phyloP scores from a whole-genome alignment of 2,329 filamentous ascomycete species.

The Sarocladiaceae sp. region DNA sequence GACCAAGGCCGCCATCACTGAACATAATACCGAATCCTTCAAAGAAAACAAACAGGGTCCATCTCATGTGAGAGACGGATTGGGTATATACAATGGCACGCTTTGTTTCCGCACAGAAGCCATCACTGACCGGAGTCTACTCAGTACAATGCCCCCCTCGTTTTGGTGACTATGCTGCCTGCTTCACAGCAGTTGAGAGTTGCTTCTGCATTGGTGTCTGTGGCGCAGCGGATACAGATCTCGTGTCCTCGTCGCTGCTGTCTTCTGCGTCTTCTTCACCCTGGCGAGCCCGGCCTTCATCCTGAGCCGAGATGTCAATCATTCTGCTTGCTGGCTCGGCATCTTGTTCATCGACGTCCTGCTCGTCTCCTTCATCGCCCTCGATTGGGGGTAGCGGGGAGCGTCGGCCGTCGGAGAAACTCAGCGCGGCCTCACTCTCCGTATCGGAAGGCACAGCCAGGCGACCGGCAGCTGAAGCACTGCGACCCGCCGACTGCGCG shows the following conservation, averaged over 20 bases:
- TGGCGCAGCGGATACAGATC: background rate
- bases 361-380: conserved; percentile 15
- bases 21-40: background rate
- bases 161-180: background rate
- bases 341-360: conserved; percentile 7
- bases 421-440: conserved; percentile 54
- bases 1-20: no score
- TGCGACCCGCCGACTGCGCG: conserved; percentile 37
- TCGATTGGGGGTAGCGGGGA: conserved; percentile 50
- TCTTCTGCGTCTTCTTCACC: background rate
- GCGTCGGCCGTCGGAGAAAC: conserved; percentile 52
- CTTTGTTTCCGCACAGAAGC: no score
- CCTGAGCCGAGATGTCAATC: background rate
- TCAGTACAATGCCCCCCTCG: no score
- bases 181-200: background rate
- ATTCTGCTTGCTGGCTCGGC: background rate
- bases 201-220: background rate
- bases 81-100: no score
- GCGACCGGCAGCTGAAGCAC: conserved; percentile 31
- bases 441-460: conserved; percentile 47
- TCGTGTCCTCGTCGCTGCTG: conserved; percentile 7
- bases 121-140: no score
- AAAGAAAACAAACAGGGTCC: no score
- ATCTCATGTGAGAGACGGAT: no score
- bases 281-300: no score